Evolutionary conservation across 108 stramenopile genomes (phyloP).

Genomic region (Cyclotella choctawhatcheeana): DNA sequence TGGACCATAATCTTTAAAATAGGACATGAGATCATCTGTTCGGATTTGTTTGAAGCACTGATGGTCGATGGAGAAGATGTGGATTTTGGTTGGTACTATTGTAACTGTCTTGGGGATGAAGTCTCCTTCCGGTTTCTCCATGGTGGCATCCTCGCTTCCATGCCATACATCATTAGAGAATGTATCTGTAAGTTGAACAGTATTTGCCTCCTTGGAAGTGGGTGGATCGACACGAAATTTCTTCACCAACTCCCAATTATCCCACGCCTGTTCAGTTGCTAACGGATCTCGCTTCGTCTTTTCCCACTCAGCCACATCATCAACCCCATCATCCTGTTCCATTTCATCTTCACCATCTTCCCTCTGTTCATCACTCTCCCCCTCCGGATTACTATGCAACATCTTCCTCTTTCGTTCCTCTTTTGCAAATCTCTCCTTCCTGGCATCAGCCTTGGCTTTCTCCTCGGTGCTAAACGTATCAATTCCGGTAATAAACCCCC

Average conservation of each 20-base stretch:
- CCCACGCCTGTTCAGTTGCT: conserved; percentile 76
- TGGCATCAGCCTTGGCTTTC: conserved; percentile 66
- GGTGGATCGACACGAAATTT: conserved; percentile 70
- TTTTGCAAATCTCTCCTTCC: conserved; percentile 70
- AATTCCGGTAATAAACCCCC: conserved; percentile 80
- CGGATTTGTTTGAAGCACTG: conserved; percentile 88
- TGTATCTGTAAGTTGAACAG: conserved; percentile 12
- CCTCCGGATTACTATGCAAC: conserved; percentile 12
- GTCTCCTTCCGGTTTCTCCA: conserved; percentile 28
- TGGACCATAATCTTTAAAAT: conserved; percentile 69
- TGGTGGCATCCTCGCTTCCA: conserved; percentile 14
- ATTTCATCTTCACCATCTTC: conserved; percentile 46
- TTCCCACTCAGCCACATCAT: conserved; percentile 47
- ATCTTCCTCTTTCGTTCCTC: conserved; percentile 33
- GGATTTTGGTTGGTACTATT: conserved; percentile 67
- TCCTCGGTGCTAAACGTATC: conserved; percentile 72
- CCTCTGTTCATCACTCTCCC: conserved; percentile 14
- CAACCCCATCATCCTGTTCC: conserved; percentile 44
- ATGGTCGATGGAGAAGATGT: conserved; percentile 83
- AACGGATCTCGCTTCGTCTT: conserved; percentile 56
- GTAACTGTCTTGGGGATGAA: conserved; percentile 35
- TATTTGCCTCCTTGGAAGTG: conserved; percentile 20
- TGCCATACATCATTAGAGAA: conserved; percentile 25
- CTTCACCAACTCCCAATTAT: conserved; percentile 73
- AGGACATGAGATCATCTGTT: conserved; percentile 72